Conservation (phyloP, 257 asterid species). For the Perilla frutescens region DNA sequence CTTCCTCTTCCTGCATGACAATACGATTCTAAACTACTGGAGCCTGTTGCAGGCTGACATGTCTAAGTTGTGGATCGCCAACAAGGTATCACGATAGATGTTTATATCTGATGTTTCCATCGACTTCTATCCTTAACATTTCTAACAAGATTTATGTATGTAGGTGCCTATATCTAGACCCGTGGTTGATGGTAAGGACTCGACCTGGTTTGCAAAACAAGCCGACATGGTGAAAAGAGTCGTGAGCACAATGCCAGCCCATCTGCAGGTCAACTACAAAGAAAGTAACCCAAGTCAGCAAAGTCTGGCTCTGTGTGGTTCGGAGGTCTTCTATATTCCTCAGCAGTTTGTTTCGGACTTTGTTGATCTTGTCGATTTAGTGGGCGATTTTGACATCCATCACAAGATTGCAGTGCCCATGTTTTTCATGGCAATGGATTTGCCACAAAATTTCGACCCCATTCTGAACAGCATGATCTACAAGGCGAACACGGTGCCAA, state of each 20-base stretch:
- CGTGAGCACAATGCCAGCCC: constrained; percentile 53
- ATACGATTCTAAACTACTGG: constrained; percentile 54
- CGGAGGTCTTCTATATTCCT: constrained; percentile 51
- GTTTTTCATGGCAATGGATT: constrained; percentile 58
- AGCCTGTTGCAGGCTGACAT: constrained; percentile 49
- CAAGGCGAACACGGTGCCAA: constrained; percentile 13
- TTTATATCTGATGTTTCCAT: background rate
- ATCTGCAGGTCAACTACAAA: constrained; percentile 56
- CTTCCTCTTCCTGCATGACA: constrained; percentile 51
- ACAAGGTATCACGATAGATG: constrained; percentile 42
- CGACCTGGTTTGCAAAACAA: constrained; percentile 47
- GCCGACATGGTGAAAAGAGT: constrained; percentile 47
- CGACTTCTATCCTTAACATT: background rate
- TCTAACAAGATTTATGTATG: constrained; percentile 10
- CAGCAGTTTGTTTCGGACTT: constrained; percentile 45
- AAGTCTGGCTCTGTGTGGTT: constrained; percentile 48
- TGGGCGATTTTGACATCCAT: constrained; percentile 51
- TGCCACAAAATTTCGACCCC: constrained; percentile 50
- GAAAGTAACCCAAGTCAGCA: constrained; percentile 47
- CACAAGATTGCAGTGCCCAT: constrained; percentile 51
- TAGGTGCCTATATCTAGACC: constrained; percentile 43
- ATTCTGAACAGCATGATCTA: constrained; percentile 39
- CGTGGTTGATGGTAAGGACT: constrained; percentile 30
- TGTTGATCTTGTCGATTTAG: constrained; percentile 49
- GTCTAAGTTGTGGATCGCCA: constrained; percentile 57